Conservation (phyloP, 148 eudicot species). For the Vaccinium vitisidaea region DNA sequence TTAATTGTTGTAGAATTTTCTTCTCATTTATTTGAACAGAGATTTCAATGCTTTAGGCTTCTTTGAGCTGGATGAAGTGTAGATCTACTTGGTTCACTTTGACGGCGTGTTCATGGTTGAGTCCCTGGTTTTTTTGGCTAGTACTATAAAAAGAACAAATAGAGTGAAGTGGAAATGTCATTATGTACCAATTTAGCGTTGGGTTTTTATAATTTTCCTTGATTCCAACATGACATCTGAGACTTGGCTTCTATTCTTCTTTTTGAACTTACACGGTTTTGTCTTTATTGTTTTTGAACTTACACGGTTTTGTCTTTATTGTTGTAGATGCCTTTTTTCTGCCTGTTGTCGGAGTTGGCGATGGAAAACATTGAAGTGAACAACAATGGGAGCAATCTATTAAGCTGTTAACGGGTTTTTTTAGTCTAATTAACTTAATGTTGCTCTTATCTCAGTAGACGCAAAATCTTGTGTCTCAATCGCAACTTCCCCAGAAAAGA, state of each 20-base stretch:
- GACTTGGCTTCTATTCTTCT: background rate
- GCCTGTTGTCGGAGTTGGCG: constrained; percentile 37
- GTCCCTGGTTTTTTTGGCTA: background rate
- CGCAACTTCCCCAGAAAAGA: constrained; percentile 37
- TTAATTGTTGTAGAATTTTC: background rate
- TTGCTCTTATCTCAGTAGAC: constrained; percentile 42
- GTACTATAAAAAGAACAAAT: background rate
- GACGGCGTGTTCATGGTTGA: background rate
- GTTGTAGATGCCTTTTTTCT: constrained; percentile 23
- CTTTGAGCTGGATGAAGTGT: background rate
- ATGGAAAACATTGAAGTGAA: constrained; percentile 23
- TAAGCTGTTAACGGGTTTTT: constrained; percentile 33
- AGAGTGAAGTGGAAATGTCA: background rate
- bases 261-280: background rate
- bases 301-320: background rate
- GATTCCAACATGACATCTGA: background rate
- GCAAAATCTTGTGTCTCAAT: constrained; percentile 34
- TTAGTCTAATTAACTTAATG: constrained; percentile 17
- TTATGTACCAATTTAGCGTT: background rate
- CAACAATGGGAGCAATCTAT: constrained; percentile 13
- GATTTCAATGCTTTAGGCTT: background rate
- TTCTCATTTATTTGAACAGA: background rate
- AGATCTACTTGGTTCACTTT: constrained; percentile 2
- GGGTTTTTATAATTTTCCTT: background rate
- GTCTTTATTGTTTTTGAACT: background rate